A percentile compares a stretch with the other conserved stretches of the same genome.
These are phyloP conservation scores for Diutina catenulata DNA, from an alignment of 1,139 yeast species.

Conservation along the genomic window DNA sequence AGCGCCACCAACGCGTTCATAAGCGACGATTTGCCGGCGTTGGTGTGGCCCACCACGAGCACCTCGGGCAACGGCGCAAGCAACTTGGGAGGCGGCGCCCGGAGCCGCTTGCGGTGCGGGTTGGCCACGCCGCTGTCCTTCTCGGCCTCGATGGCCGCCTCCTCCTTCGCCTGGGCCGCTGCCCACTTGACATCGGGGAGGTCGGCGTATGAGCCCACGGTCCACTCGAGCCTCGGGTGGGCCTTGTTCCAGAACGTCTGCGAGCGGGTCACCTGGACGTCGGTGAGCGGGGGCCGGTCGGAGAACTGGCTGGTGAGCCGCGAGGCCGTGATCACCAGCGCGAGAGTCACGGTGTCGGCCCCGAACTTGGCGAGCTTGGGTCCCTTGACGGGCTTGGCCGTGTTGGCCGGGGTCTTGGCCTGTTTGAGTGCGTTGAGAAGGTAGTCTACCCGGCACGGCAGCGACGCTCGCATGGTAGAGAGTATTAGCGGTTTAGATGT, in stretches of 20 bases:
- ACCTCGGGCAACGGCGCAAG: constrained; percentile 48
- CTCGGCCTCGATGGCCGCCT: constrained; percentile 6
- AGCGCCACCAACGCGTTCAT: constrained; percentile 37
- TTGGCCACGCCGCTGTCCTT: constrained; percentile 11
- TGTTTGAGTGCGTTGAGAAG: neutral
- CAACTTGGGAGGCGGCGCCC: constrained; percentile 18
- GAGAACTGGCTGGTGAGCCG: neutral
- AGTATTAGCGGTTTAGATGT: neutral
- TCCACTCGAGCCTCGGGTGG: constrained; percentile 40
- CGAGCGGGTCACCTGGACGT: neutral
- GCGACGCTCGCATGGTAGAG: neutral
- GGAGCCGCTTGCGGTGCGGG: too few species aligned
- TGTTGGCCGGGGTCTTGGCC: too few species aligned
- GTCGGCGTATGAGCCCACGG: constrained; percentile 30
- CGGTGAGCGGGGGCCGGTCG: neutral
- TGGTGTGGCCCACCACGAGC: constrained; percentile 65
- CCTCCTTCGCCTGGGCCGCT: neutral
- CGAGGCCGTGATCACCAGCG: neutral
- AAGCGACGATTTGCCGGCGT: constrained; percentile 75
- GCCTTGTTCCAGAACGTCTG: constrained; percentile 3
- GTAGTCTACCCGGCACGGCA: neutral
- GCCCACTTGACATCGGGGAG: neutral
- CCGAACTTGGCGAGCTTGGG: neutral
- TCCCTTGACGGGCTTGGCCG: too few species aligned
- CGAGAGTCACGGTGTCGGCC: neutral